Base-by-base conservation (phyloP, 2,329 filamentous ascomycete genomes). In the Lasiodiplodia sp. region DNA sequence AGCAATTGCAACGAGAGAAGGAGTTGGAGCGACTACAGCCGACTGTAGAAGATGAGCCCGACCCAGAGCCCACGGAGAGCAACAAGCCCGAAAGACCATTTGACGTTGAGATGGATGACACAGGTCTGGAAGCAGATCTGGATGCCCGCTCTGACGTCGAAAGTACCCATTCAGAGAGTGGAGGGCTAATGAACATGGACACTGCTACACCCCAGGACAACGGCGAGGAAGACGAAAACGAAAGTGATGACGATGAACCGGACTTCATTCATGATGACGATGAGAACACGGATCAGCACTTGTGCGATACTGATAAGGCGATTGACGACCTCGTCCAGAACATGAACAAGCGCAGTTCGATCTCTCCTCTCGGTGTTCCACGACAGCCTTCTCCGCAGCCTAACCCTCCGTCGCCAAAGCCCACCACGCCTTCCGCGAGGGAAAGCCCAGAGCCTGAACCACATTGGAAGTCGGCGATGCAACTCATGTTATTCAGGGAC, bases 21-120 rank as follows among this genome's bases (percentile, higher is more conserved):
- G 37, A 62, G 57, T 28, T 47, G 25, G 12, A 47, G 16, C 23
- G 56, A 60, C 51, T 66, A 4, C 58, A 63, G 4, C 28, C 58
- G 10, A 66, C 47, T 1, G 31, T 66, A 2, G 62, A 66, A 28
- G 44, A 63, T 2, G 49, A 66, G 7, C 16, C 44, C 2, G 2
- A 23, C 3, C 25, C 44, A 18, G 21, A 25, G 25, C 21, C 37
- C 23, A 7, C 25, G 0, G 18, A 28, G 25, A 10, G n/a, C 18
- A 16, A 40, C 16, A 21, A 2, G 1, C 4, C 14, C 34, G 18
- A 14, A 5, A 12, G 14, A 10, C 23, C 18, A 28, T 4, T n/a
- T 10, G 8, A 6, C n/a, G 2, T n/a, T 37, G 25, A 38, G 8
- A 4, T 14, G 2, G 10, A 12, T 6, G 18, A n/a, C 21, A 7